Percentiles rank a stretch among this genome's conserved stretches.
These are phyloP conservation scores for Sporothrix pallida DNA, from an alignment of 2,329 filamentous ascomycete genomes.

Conservation along the genomic window DNA sequence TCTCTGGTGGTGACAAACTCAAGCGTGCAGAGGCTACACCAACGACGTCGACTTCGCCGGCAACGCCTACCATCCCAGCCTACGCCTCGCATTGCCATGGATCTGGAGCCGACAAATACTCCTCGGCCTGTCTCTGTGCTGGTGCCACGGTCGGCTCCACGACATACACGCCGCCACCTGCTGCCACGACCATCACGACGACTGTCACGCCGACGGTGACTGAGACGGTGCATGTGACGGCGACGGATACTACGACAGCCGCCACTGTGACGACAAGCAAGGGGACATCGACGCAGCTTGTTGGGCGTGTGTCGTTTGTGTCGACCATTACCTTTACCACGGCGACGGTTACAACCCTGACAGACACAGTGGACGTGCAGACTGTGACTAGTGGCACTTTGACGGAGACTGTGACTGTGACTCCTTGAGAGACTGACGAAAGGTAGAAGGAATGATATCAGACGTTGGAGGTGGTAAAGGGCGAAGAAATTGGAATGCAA, in stretches of 20 bases:
- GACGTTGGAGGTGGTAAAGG: too few relatives aligned
- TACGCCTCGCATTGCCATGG: constrained; percentile 25
- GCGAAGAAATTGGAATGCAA: too few relatives aligned
- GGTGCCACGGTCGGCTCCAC: constrained; percentile 12
- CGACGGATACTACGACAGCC: neutral
- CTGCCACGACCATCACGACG: constrained; percentile 2
- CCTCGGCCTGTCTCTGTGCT: constrained; percentile 24
- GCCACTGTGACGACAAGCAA: neutral
- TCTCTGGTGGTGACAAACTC: neutral
- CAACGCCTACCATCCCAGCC: constrained; percentile 3
- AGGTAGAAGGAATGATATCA: too few relatives aligned
- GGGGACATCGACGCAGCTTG: constrained; percentile 13
- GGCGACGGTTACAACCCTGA: neutral
- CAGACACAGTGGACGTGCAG: neutral
- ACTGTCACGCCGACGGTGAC: constrained; percentile 20
- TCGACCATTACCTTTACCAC: constrained; percentile 24
- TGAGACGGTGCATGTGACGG: neutral
- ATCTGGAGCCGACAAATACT: neutral
- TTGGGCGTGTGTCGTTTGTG: constrained; percentile 23
- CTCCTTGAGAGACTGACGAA: neutral
- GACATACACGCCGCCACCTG: neutral
- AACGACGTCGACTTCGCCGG: neutral
- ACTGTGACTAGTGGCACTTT: constrained; percentile 23
- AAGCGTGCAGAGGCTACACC: neutral
- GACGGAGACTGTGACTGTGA: constrained; percentile 15